Conservation (phyloP, 2,329 filamentous ascomycete genomes). For the Bipolaris sorokiniana region DNA sequence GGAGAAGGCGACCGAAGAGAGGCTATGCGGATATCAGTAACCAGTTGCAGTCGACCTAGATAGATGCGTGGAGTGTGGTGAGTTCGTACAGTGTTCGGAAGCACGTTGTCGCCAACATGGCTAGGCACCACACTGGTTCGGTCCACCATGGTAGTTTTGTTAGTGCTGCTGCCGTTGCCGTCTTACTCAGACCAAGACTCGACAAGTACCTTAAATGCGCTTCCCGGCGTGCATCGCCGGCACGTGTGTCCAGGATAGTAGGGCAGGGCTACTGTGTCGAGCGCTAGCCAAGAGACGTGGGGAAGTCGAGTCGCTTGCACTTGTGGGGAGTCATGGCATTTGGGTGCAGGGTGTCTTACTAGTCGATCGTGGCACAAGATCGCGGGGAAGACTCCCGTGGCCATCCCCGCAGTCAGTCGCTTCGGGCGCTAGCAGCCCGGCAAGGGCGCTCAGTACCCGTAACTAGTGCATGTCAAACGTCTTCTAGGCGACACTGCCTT, state of each 20-base stretch:
- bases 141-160: constrained; percentile 35
- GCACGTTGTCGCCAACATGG: constrained; percentile 35
- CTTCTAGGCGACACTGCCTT: not conserved
- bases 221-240: not conserved
- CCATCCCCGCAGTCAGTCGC: constrained; percentile 31
- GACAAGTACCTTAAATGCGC: not conserved
- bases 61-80: not conserved
- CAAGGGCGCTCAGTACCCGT: constrained; percentile 11
- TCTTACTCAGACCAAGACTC: not conserved
- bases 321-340: constrained; percentile 17
- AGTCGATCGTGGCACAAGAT: constrained; percentile 11
- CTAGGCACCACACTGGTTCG: constrained; percentile 34
- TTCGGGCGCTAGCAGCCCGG: constrained; percentile 19
- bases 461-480: constrained; percentile 1
- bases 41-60: not conserved
- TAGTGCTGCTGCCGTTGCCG: not conserved
- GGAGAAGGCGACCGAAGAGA: constrained; percentile 51
- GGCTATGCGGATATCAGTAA: constrained; percentile 31
- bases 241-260: not conserved
- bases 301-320: constrained; percentile 22
- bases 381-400: constrained; percentile 21
- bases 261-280: not conserved
- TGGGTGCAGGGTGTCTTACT: not conserved
- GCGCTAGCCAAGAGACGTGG: not conserved
- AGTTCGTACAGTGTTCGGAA: constrained; percentile 41